phyloP scores from a whole-genome alignment of 345 rosid genomes.

The Jatropha curcas region DNA sequence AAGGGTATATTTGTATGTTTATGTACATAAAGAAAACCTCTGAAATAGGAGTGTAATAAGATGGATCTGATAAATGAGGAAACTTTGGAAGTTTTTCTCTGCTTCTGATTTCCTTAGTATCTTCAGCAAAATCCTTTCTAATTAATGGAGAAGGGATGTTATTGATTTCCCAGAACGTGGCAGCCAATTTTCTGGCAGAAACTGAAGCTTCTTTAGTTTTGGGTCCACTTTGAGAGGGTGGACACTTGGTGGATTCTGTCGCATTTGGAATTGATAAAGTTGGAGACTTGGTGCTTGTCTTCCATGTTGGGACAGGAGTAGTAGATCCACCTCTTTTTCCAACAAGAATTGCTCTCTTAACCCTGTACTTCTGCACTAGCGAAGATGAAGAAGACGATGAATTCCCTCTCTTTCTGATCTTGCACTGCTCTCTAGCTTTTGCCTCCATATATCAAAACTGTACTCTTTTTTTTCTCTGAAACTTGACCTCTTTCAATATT shows the following conservation, averaged over 20 bases:
- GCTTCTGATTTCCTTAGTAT: constrained; percentile 38
- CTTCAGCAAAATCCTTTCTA: constrained; percentile 24
- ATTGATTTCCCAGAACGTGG: constrained; percentile 84
- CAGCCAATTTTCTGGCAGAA: constrained; percentile 88
- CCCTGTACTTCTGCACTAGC: constrained; percentile 58
- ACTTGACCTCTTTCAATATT: too few relatives aligned
- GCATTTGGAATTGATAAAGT: constrained; percentile 31
- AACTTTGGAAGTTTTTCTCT: constrained; percentile 32
- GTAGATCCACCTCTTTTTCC: constrained; percentile 60
- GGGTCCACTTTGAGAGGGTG: constrained; percentile 23
- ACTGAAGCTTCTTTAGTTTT: constrained; percentile 41
- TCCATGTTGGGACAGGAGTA: constrained; percentile 75
- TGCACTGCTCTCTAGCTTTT: constrained; percentile 45
- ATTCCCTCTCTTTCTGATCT: constrained; percentile 87
- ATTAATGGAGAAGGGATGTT: constrained; percentile 44
- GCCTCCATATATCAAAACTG: constrained; percentile 39
- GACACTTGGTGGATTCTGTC: constrained; percentile 35
- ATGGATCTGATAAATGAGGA: constrained; percentile 57
- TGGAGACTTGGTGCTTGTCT: constrained; percentile 44
- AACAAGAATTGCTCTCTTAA: constrained; percentile 76
- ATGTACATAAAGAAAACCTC: constrained; percentile 57
- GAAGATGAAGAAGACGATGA: constrained; percentile 90
- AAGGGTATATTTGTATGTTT: neutral
- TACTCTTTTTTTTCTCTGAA: too few relatives aligned
- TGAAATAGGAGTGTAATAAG: constrained; percentile 46